Conservation (phyloP, 1,284 basidiomycete species). For the Pseudozyma flocculosa region DNA sequence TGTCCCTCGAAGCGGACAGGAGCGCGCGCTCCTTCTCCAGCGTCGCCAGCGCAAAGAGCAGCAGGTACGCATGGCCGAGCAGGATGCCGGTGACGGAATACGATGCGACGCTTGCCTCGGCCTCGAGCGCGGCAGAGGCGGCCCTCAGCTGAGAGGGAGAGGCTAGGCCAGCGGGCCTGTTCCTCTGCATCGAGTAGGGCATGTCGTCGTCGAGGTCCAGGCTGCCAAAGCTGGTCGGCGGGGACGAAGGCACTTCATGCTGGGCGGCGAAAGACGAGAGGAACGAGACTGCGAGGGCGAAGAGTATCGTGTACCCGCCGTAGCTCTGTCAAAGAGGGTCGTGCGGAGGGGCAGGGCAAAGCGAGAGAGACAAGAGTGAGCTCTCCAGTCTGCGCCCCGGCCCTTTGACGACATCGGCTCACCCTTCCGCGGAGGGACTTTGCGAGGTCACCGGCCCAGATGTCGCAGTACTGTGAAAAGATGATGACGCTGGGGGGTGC, state of each 20-base stretch:
- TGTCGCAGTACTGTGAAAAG: slow-evolving; percentile 56
- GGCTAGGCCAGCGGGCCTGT: slow-evolving; percentile 34
- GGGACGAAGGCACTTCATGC: slow-evolving; percentile 7
- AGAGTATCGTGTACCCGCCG: slow-evolving; percentile 42
- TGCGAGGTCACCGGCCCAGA: slow-evolving; percentile 52
- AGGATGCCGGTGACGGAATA: slow-evolving; percentile 36
- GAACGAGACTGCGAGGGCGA: slow-evolving; percentile 43
- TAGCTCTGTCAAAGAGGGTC: too few relatives aligned
- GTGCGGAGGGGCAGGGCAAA: not conserved
- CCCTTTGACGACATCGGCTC: too few relatives aligned
- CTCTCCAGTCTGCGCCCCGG: too few relatives aligned
- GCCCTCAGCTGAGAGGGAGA: slow-evolving; percentile 23
- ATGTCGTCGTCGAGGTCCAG: slow-evolving; percentile 23
- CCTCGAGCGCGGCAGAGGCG: slow-evolving; percentile 15
- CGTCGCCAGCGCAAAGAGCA: slow-evolving; percentile 46
- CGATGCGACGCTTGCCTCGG: slow-evolving; percentile 22
- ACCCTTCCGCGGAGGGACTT: slow-evolving; percentile 14
- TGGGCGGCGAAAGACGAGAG: slow-evolving; percentile 21
- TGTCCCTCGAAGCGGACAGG: slow-evolving; percentile 29
- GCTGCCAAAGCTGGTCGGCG: slow-evolving; percentile 5
- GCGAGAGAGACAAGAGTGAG: not conserved
- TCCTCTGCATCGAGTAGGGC: slow-evolving; percentile 29
- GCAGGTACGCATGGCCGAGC: slow-evolving; percentile 37
- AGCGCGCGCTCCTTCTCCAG: slow-evolving; percentile 47
- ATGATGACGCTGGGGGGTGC: slow-evolving; percentile 46